These are phyloP conservation scores for Lyophyllum semitale DNA, from an alignment of 768 basidiomycete species.

Conservation along the genomic window DNA sequence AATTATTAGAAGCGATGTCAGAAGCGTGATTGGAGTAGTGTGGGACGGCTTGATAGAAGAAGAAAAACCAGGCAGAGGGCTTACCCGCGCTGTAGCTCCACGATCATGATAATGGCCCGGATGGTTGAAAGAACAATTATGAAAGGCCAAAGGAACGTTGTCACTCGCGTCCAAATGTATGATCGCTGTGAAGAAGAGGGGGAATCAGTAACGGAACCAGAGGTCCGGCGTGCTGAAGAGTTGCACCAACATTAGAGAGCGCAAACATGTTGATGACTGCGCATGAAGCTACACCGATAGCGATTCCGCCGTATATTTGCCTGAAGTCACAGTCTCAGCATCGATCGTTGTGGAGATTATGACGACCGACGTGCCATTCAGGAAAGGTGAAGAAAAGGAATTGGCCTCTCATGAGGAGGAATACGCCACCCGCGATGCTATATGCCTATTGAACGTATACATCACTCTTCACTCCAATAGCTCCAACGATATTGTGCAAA, in stretches of 20 bases:
- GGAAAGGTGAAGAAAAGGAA: slow-evolving; percentile 66
- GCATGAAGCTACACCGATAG: slow-evolving; percentile 49
- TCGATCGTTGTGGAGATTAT: slow-evolving; percentile 15
- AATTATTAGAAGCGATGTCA: slow-evolving; percentile 17
- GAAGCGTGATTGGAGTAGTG: slow-evolving; percentile 5
- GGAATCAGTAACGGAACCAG: slow-evolving; percentile 15
- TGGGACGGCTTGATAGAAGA: slow-evolving; percentile 5
- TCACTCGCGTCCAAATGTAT: slow-evolving; percentile 65
- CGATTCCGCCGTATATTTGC: slow-evolving; percentile 72
- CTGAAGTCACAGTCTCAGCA: slow-evolving; percentile 37
- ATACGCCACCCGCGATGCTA: slow-evolving; percentile 65
- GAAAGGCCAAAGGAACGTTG: slow-evolving; percentile 72
- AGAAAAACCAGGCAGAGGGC: slow-evolving; percentile 25
- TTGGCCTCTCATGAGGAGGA: slow-evolving; percentile 61
- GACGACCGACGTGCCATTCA: slow-evolving; percentile 53
- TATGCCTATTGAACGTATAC: slow-evolving; percentile 46
- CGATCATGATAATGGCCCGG: slow-evolving; percentile 73
- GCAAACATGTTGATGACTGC: slow-evolving; percentile 59
- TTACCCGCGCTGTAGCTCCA: slow-evolving; percentile 70
- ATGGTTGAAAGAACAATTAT: slow-evolving; percentile 63
- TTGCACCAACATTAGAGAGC: slow-evolving; percentile 58
- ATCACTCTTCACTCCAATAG: neutral
- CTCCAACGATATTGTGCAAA: neutral
- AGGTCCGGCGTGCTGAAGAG: neutral
- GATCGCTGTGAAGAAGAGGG: slow-evolving; percentile 53